These are phyloP conservation scores for Globisporangium perplexum DNA, from an alignment of 352 stramenopile species.

Conservation along the genomic window DNA sequence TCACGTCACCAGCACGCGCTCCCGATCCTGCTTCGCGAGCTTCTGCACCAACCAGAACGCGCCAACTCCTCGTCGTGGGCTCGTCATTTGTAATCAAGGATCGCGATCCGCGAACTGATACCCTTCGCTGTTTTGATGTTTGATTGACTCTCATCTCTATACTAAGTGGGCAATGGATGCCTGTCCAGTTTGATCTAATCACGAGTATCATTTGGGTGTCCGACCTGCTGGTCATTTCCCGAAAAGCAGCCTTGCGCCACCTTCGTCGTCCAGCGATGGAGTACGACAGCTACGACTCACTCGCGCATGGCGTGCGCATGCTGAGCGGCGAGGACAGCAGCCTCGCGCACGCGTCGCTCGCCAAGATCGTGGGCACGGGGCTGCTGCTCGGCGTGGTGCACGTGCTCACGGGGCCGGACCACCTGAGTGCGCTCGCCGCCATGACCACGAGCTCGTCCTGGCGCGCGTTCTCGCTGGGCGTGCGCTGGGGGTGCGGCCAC, in stretches of 20 bases:
- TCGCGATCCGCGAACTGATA: background rate
- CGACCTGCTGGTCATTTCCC: too few relatives aligned
- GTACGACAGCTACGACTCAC: conserved; percentile 4
- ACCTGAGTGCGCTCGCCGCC: conserved; percentile 86
- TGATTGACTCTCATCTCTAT: too few relatives aligned
- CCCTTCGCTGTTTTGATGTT: background rate
- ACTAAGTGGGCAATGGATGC: too few relatives aligned
- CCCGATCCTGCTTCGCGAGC: background rate
- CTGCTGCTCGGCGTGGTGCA: conserved; percentile 16
- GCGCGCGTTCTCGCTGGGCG: conserved; percentile 74
- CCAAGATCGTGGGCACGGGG: conserved; percentile 19
- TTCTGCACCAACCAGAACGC: background rate
- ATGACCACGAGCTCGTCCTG: conserved; percentile 78
- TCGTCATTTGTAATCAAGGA: background rate
- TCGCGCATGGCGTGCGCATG: conserved; percentile 4
- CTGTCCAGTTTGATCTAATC: too few relatives aligned
- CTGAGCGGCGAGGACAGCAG: conserved; percentile 15
- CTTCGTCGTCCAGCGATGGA: background rate
- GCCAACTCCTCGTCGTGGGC: background rate
- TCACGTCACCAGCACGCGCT: background rate
- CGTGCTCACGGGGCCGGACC: conserved; percentile 63
- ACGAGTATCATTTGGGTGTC: too few relatives aligned
- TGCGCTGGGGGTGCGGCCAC: conserved; percentile 90
- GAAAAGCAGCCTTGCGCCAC: background rate
- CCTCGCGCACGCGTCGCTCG: conserved; percentile 17